Base-by-base conservation (phyloP, 306 rosid species). In the Rosa lucieae region DNA sequence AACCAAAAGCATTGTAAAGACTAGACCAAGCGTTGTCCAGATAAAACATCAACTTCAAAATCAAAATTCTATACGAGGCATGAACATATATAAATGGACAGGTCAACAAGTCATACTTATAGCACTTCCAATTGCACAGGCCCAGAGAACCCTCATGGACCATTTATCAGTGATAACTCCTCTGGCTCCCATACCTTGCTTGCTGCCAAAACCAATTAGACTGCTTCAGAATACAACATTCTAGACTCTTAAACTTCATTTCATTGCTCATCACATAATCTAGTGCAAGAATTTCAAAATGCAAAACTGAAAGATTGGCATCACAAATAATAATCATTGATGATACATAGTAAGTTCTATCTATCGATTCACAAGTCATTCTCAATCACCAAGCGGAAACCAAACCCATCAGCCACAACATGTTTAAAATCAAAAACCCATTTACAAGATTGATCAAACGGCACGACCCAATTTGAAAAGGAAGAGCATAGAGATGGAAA, bases 141-240 rank as follows among this genome's bases (percentile, higher is more conserved):
- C 56, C 88, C 88, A 85, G 29, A 85, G 86, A 82, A 79, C 40
- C 81, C 86, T 85, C 88, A 85, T 85, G 81, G 88, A 85, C 86
- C 86, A 85, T 83, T 79, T 82, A 72, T 85, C 88, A 26, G 66
- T 48, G 12, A 85, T 79, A 58, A 67, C 84, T 85, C 88, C 86
- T 74, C 86, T 85, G 67, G 76, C 14, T 77, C 81, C 82, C 86
- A 82, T 79, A 29, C 43, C 43, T 23, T 48, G 11, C 79, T 77
- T 11, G 17, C 82, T 59, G 82, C 76, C 72, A 37, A 77, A 70
- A 40, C 58, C 63, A 67, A 26, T 18, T 47, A 68, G 21, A 61
- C 8, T 67, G 70, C 67, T 71, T 77, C 49, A 77, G 49, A 70
- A 32, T 14, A 71, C 32, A 68, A 71, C 49, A 56, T 23, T 37